A percentile compares a stretch with the other conserved stretches of the same genome.
Conservation (phyloP, 1,284 basidiomycete genomes). For the Rhodotorula sp. region DNA sequence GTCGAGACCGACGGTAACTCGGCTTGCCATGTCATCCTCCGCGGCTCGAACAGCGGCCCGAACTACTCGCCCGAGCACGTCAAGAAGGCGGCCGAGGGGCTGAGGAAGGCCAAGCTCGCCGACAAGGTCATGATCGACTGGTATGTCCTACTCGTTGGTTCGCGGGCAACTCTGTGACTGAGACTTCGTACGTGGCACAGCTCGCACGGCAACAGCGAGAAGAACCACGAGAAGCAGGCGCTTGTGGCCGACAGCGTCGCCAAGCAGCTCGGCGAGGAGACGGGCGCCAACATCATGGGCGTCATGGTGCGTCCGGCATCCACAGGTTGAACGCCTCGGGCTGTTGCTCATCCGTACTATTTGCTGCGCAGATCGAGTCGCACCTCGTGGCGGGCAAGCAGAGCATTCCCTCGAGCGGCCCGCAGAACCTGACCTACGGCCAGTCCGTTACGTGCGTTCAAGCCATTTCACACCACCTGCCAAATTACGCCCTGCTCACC, state of each 20-base stretch:
- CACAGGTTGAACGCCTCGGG: neutral
- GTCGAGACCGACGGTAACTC: slow-evolving; percentile 63
- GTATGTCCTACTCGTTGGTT: neutral
- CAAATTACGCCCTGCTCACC: neutral
- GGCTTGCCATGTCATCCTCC: slow-evolving; percentile 87
- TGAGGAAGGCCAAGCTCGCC: slow-evolving; percentile 73
- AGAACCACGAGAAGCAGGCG: slow-evolving; percentile 62
- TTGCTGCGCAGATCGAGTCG: slow-evolving; percentile 65
- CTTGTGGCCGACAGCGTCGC: slow-evolving; percentile 55
- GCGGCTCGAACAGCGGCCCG: slow-evolving; percentile 81
- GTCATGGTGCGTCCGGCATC: slow-evolving; percentile 66
- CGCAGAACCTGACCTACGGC: slow-evolving; percentile 77
- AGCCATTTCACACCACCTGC: neutral
- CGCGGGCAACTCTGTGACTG: too few species aligned
- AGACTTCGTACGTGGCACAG: slow-evolving; percentile 48
- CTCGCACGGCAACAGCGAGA: slow-evolving; percentile 70
- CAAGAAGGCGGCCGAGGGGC: slow-evolving; percentile 70
- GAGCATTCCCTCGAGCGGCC: slow-evolving; percentile 76
- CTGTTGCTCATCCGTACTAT: neutral
- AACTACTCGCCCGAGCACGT: slow-evolving; percentile 81
- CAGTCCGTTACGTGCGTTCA: slow-evolving; percentile 75
- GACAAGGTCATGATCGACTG: slow-evolving; percentile 51
- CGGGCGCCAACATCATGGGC: slow-evolving; percentile 78
- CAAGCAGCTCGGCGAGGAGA: slow-evolving; percentile 71
- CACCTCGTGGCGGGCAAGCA: slow-evolving; percentile 89